Base-by-base conservation (phyloP, 768 basidiomycete genomes). In the Lactifluus echinatus region DNA sequence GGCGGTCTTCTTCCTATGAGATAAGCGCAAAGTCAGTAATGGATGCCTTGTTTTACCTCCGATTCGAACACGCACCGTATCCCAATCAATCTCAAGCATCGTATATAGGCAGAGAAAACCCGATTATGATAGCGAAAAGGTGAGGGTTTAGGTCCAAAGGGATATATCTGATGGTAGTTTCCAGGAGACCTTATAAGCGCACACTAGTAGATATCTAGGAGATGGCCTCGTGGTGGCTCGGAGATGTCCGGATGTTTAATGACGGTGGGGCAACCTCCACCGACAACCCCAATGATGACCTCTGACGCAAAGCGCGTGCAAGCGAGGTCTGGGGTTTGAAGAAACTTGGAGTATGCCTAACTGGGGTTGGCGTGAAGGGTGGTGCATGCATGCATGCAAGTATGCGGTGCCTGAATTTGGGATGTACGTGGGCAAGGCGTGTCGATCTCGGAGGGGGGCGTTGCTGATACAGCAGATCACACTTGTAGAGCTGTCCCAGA, bases 61-160 rank as follows among this genome's bases (percentile, higher is more conserved):
- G 17, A 17, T 37, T 34, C 8, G 17, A 43, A 54, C 26, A 55
- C 60, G 46, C 39, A 63, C 62, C 59, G 55, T 34, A 17, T 50
- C 40, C 62, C 62, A 63, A 40, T 63, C 52, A 39, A 63, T 57
- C 26, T 53, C 60, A 15, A 63, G 10, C 53, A 61, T 60, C 24
- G 23, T 11, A 6, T 50, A 47, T 56, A 37, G 2, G 24, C 39
- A 56, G 19, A 6, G 37, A 31, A 1, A 42, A 37, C 24, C 47
- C 40, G 37, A 17, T 40, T 43, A 45, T 37, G 56, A 51, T 37
- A 4, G 56, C 33, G 42, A 37, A 28, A 24, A 7, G 39, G 26
- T 59, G 53, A 37, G 42, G 39, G 51, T 48, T 24, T 40, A 50
- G 58, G 58, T 50, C 47, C n/a, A 36, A 59, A n/a, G n/a, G 58